Conservation (phyloP, 1,139 yeast species). For the Kurtzmaniella quercitrusa region DNA sequence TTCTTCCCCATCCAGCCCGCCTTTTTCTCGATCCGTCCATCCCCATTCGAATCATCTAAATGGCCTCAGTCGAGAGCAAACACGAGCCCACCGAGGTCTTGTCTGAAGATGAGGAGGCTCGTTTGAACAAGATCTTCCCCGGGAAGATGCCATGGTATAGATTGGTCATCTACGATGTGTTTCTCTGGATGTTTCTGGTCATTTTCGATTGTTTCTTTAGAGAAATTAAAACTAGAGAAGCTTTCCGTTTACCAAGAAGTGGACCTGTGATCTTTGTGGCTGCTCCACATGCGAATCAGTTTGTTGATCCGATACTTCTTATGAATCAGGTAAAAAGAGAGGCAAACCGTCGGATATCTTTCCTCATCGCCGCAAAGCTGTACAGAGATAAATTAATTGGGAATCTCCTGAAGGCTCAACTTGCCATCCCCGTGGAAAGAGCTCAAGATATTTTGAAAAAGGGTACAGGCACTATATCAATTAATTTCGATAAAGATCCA, state of each 20-base stretch:
- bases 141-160: constrained; percentile 27
- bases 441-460: constrained; percentile 77
- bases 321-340: constrained; percentile 78
- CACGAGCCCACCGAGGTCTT: not conserved
- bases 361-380: constrained; percentile 83
- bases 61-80: not conserved
- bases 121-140: not conserved
- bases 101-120: constrained; percentile 1
- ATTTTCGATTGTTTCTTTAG: constrained; percentile 67
- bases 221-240: constrained; percentile 87
- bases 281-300: constrained; percentile 97
- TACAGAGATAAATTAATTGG: constrained; percentile 69
- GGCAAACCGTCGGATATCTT: constrained; percentile 72
- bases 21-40: not conserved
- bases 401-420: constrained; percentile 65
- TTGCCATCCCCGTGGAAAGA: constrained; percentile 85
- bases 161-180: constrained; percentile 42
- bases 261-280: constrained; percentile 95
- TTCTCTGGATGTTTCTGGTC: constrained; percentile 45
- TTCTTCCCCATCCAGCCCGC: not conserved
- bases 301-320: constrained; percentile 84
- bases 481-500: constrained; percentile 44
- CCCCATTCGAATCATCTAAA: not conserved
- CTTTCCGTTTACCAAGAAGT: constrained; percentile 73
- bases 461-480: constrained; percentile 58